A percentile compares a stretch with the other conserved stretches of the same genome.
Conservation (phyloP, 2,329 filamentous ascomycete genomes). For the Dichotomopilus funicola region DNA sequence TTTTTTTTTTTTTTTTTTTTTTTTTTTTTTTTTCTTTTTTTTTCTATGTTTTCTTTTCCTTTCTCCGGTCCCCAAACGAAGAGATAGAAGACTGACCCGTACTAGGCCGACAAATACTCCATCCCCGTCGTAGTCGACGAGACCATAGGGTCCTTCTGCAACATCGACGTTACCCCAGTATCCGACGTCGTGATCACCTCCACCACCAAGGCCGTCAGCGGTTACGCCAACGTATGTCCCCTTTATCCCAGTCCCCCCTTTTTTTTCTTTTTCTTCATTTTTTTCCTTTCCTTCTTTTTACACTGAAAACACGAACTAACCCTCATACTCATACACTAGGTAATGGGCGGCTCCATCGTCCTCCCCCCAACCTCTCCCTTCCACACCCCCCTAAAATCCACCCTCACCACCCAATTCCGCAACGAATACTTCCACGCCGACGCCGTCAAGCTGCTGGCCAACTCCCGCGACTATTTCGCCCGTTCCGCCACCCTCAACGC, state of each 20-base stretch:
- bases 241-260: constrained; percentile 1
- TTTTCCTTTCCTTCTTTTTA: neutral
- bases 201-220: constrained; percentile 54
- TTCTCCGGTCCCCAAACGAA: neutral
- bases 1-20: no score
- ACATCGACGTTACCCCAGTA: constrained; percentile 43
- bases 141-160: constrained; percentile 42
- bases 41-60: neutral
- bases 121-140: constrained; percentile 45
- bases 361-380: constrained; percentile 42
- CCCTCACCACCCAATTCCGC: constrained; percentile 27
- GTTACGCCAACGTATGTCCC: constrained; percentile 39
- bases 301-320: neutral
- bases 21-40: neutral
- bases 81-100: neutral
- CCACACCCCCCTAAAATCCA: constrained; percentile 33
- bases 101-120: constrained; percentile 34
- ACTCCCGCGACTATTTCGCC: constrained; percentile 44
- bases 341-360: constrained; percentile 45
- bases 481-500: constrained; percentile 51
- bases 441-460: constrained; percentile 39
- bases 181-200: constrained; percentile 47
- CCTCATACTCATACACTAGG: no score
- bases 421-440: constrained; percentile 45
- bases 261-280: neutral